Base-by-base conservation (phyloP, 73 alveolate genomes). In the Loxodes magnus region DNA sequence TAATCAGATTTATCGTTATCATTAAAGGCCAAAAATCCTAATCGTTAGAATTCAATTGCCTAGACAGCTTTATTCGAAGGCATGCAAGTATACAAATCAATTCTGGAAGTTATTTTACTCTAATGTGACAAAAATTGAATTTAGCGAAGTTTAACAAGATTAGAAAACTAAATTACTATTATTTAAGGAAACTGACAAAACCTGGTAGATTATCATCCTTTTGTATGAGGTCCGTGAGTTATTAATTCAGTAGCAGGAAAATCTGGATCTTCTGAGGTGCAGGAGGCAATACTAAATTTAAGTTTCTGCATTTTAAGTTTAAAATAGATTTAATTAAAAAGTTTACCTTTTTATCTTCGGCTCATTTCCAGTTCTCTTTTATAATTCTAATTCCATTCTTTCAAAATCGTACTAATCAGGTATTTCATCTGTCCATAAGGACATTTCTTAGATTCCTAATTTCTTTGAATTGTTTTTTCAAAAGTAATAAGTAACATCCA, bases 111-210 rank as follows among this genome's bases (percentile, higher is more conserved):
- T 0, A 79, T 79, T 39, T 73, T 73, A 51, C 56, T 56, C 68
- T 79, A 73, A 46, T 79, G 93, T 23, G 93, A 79, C 31, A 79
- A 46, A 67, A 79, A 79, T 53, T 79, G 82, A 24, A 79, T 74
- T 67, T 79, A 77, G 34, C 77, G 36, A 52, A 79, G 56, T 39
- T 59, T 39, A 19, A 79, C 79, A 15, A 74, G 79, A 14, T 58
- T 57, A 19, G 84, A 79, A 37, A 79, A 79, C 61, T 79, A 75
- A 0, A 79, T 58, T 12, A 79, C 57, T n/a, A 79, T 42, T 53
- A 68, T 84, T 35, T 74, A 76, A 26, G 93, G 93, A 53, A 68
- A 79, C 31, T 79, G 74, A 30, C 88, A 74, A 56, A 79, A 79
- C 34, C 64, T 74, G 9, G 79, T 39, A 6, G 79, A 56, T 7